phyloP scores from a whole-genome alignment of 2,329 filamentous ascomycete species.

The Anthostomella pinea region DNA sequence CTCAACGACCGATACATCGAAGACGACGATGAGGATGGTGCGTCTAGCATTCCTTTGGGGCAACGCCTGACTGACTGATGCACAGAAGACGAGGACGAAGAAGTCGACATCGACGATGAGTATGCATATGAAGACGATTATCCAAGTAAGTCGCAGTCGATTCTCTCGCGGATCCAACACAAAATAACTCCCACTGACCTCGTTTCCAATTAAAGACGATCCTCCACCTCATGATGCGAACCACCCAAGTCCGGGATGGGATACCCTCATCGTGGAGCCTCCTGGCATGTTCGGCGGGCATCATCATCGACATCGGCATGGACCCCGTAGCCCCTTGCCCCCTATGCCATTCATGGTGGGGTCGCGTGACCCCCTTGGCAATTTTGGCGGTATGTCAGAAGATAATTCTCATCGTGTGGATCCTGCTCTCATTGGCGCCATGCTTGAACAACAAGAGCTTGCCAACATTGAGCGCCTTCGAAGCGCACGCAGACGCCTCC shows the following conservation, averaged over 20 bases:
- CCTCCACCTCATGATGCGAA: slow-evolving; percentile 42
- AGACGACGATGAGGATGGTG: slow-evolving; percentile 58
- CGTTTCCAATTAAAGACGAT: slow-evolving; percentile 36
- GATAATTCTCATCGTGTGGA: too few relatives aligned
- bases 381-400: slow-evolving; percentile 26
- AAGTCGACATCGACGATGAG: slow-evolving; percentile 67
- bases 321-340: slow-evolving; percentile 60
- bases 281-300: slow-evolving; percentile 41
- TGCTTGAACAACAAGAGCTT: too few relatives aligned
- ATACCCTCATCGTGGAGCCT: slow-evolving; percentile 50
- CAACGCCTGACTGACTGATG: slow-evolving; percentile 21
- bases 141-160: slow-evolving; percentile 47
- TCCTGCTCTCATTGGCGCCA: too few relatives aligned
- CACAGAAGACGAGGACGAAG: slow-evolving; percentile 56
- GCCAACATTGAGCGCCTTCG: too few relatives aligned
- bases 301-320: slow-evolving; percentile 54
- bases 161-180: not conserved
- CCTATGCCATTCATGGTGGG: slow-evolving; percentile 33
- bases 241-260: slow-evolving; percentile 52
- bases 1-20: slow-evolving; percentile 53
- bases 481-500: too few relatives aligned
- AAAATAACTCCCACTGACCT: slow-evolving; percentile 9
- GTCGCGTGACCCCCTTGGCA: slow-evolving; percentile 25
- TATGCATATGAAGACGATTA: slow-evolving; percentile 61
- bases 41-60: slow-evolving; percentile 20